phyloP scores from a whole-genome alignment of 345 rosid genomes.

The Laguncularia racemosa region DNA sequence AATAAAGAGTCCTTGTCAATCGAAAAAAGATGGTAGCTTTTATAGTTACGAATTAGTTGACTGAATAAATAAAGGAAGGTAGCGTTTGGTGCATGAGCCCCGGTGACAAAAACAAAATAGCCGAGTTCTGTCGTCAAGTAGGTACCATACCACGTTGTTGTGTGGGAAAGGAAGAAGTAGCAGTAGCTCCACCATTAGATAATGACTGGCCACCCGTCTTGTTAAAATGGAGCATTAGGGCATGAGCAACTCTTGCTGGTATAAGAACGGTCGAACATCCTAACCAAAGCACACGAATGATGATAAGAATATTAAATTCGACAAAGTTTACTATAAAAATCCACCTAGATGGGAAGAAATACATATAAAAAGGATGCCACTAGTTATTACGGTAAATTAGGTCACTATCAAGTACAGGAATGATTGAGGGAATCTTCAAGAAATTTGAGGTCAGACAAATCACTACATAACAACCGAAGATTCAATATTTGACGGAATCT shows the following conservation, averaged over 20 bases:
- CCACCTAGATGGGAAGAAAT: background rate
- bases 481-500: conserved; percentile 3
- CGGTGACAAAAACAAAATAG: too few species aligned
- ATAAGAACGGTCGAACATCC: conserved; percentile 72
- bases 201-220: conserved; percentile 49
- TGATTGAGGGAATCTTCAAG: background rate
- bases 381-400: background rate
- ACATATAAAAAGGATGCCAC: background rate
- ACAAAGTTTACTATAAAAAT: conserved; percentile 3
- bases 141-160: background rate
- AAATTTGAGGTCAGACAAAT: conserved; percentile 1
- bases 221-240: conserved; percentile 67
- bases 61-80: too few species aligned
- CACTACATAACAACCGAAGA: conserved; percentile 2
- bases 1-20: too few species aligned
- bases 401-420: background rate
- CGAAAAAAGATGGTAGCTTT: too few species aligned
- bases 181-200: conserved; percentile 13
- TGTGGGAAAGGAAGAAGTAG: background rate
- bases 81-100: too few species aligned
- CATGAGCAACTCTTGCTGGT: conserved; percentile 83
- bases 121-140: too few species aligned
- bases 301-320: background rate
- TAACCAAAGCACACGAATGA: conserved; percentile 11
- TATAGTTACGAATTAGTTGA: too few species aligned